Evolutionary conservation across 805 yeast genomes (phyloP), one percentile per base, ranked within the genome.

Genomic region (Saturnispora silvae): DNA sequence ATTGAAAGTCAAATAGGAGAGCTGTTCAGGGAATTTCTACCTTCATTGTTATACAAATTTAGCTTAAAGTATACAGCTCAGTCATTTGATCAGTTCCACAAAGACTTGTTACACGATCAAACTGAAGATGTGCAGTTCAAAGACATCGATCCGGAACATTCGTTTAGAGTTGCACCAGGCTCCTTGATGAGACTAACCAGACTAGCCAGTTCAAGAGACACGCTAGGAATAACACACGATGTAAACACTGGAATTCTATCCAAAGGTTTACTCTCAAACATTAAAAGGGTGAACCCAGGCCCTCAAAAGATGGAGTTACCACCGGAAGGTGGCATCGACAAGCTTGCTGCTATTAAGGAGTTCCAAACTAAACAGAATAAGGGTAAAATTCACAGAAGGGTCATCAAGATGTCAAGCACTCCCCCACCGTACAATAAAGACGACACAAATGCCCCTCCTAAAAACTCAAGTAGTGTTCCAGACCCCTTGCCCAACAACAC

Each of bases 1-100:
- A 85, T 85, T 42, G 95, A 85, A 53, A 69, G 65, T 37, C 92
- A 82, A 54, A 77, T 85, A 24, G 63, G 94, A 37, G 83, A 79
- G 35, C 63, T 85, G 43, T 85, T 85, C 59, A 66, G 92, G 43
- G 95, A 85, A 52, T 80, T 84, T 36, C 65, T 85, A 37, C 95
- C 95, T 2, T 75, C 84, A 9, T 73, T 84, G 32, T 65, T 85
- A 36, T 87, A 85, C 58, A 74, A 79, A 48, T 67, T 83, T 40
- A 75, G 85, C 25, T 73, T 81, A 49, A 74, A 71, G 46, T 85
- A 76, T 65, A 70, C 77, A 3, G 51, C 62, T 5, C 53, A 57
- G 39, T 50, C 56, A 4, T 50, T 61, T 34, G 56, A 58, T 34
- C 63, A 61, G 33, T 59, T 61, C 37, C 65, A 61, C 40, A 46